phyloP scores from a whole-genome alignment of 768 basidiomycete species.

The Leucosporidium yakuticum region DNA sequence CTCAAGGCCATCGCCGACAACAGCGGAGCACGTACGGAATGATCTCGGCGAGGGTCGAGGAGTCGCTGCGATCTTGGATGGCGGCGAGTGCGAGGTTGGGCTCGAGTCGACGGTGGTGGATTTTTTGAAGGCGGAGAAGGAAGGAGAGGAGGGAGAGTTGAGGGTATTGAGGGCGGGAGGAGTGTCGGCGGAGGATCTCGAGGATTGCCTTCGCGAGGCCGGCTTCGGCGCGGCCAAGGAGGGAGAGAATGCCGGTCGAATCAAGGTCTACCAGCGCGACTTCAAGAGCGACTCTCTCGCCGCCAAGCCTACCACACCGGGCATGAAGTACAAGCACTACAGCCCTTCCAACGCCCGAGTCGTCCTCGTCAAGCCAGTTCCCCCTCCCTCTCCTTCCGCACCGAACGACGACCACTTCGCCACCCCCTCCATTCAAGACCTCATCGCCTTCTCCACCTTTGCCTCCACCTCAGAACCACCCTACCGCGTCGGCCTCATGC shows the following conservation, averaged over 20 bases:
- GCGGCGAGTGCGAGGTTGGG: constrained; percentile 83
- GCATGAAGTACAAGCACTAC: constrained; percentile 99
- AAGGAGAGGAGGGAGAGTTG: constrained; percentile 56
- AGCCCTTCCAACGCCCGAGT: constrained; percentile 77
- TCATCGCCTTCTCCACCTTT: background rate
- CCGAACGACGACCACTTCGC: too few species aligned
- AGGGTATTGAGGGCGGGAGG: constrained; percentile 88
- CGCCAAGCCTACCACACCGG: constrained; percentile 82
- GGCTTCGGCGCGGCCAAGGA: constrained; percentile 26
- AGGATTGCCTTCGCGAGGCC: constrained; percentile 45
- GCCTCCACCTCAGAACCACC: background rate
- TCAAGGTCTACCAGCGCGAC: constrained; percentile 56
- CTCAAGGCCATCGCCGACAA: constrained; percentile 88
- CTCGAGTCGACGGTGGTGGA: constrained; percentile 95
- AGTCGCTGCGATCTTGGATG: constrained; percentile 74
- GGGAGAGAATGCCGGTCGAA: background rate
- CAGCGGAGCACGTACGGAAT: constrained; percentile 70
- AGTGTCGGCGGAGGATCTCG: constrained; percentile 79
- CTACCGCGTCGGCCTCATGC: constrained; percentile 57
- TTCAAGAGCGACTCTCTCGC: constrained; percentile 65
- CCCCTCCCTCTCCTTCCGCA: background rate
- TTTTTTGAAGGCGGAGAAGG: constrained; percentile 51
- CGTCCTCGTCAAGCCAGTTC: constrained; percentile 53
- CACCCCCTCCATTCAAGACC: background rate
- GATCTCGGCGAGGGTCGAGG: constrained; percentile 57